phyloP scores from a whole-genome alignment of 2,329 filamentous ascomycete genomes.

The Aspergillus carbonarius region DNA sequence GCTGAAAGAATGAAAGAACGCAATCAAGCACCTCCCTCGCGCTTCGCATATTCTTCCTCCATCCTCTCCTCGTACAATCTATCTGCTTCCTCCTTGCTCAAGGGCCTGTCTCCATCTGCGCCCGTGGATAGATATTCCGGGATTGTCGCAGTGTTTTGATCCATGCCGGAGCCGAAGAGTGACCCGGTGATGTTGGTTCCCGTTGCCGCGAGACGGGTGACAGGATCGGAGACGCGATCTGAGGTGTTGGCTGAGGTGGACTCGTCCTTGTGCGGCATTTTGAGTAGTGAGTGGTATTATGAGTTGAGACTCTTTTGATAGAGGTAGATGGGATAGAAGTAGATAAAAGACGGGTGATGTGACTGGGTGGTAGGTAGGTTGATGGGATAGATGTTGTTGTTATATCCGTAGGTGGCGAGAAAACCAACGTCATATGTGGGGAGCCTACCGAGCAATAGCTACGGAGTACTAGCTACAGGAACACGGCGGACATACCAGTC shows the following conservation, averaged over 20 bases:
- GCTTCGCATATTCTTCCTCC: conserved; percentile 49
- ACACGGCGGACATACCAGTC: too few relatives aligned
- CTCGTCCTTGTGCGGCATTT: neutral
- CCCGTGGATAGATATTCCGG: conserved; percentile 16
- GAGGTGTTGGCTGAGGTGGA: neutral
- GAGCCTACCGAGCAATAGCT: neutral
- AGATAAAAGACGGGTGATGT: neutral
- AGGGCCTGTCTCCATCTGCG: conserved; percentile 20
- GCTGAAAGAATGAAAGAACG: neutral
- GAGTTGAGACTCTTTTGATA: neutral
- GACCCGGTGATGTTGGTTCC: neutral
- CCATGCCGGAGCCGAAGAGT: conserved; percentile 16
- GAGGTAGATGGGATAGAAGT: neutral
- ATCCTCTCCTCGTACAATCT: conserved; percentile 47
- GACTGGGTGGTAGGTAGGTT: neutral
- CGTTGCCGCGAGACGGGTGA: neutral
- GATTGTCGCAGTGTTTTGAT: conserved; percentile 17
- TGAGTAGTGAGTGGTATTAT: neutral
- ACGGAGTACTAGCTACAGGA: too few relatives aligned
- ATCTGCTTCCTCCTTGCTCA: conserved; percentile 46
- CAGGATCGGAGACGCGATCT: neutral
- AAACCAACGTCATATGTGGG: neutral
- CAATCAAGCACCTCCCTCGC: conserved; percentile 43
- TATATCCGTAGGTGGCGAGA: conserved; percentile 1
- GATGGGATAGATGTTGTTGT: conserved; percentile 1